phyloP scores from a whole-genome alignment of 257 asterid genomes.

The Misopates orontium region DNA sequence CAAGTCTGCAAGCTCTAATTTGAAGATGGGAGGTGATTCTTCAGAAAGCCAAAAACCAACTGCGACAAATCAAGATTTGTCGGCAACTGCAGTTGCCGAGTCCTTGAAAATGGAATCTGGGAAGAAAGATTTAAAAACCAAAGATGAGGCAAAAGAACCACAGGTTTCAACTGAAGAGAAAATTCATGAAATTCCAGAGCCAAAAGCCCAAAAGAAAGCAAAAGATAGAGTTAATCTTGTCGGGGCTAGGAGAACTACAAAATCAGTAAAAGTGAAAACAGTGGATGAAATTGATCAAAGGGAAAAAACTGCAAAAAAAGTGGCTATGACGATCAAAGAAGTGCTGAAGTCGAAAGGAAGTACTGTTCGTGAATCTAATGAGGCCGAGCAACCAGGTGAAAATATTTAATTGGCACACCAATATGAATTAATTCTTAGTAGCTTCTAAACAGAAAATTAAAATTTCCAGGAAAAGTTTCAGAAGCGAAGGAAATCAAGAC shows the following conservation, averaged over 20 bases:
- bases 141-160: conserved; percentile 17
- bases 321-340: conserved; percentile 26
- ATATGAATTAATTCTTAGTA: not conserved
- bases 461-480: conserved; percentile 34
- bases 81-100: conserved; percentile 12
- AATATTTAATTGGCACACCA: conserved; percentile 11
- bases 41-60: conserved; percentile 3
- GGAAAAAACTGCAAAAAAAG: conserved; percentile 28
- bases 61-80: conserved; percentile 12
- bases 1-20: conserved; percentile 40
- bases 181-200: conserved; percentile 26
- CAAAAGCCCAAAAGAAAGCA: conserved; percentile 23
- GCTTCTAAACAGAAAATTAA: conserved; percentile 5
- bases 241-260: conserved; percentile 17
- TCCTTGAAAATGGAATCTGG: conserved; percentile 23
- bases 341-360: conserved; percentile 27
- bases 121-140: conserved; percentile 24
- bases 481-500: conserved; percentile 35
- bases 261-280: conserved; percentile 30
- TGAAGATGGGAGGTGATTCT: conserved; percentile 35
- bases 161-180: conserved; percentile 12
- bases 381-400: conserved; percentile 44
- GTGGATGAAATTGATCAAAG: conserved; percentile 22
- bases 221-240: conserved; percentile 22
- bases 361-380: conserved; percentile 34